Evolutionary conservation across 495 filamentous ascomycete species (phyloP).

Genomic region (Platismatia glauca): DNA sequence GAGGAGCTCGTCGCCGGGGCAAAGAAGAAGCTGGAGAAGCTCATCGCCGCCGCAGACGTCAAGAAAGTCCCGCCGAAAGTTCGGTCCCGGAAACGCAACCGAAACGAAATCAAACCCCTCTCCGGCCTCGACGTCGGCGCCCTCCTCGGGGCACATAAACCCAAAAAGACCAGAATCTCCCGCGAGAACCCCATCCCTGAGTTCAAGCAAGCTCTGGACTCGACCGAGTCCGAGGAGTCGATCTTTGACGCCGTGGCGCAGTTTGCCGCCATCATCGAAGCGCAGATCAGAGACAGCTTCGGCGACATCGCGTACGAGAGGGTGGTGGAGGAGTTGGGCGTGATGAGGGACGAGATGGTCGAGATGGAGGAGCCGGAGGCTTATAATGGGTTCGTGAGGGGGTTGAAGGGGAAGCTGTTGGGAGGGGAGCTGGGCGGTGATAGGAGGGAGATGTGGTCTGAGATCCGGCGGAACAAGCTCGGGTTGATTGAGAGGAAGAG

Average conservation of each 20-base stretch:
- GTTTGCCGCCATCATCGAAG: constrained; percentile 61
- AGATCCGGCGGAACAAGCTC: constrained; percentile 54
- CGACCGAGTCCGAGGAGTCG: constrained; percentile 49
- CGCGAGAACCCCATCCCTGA: constrained; percentile 77
- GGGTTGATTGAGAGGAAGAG: constrained; percentile 61
- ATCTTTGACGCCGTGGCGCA: constrained; percentile 64
- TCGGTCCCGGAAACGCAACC: constrained; percentile 61
- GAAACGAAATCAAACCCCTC: constrained; percentile 68
- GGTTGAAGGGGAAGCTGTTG: constrained; percentile 64
- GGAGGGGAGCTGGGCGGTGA: constrained; percentile 70
- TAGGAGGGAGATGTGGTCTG: constrained; percentile 74
- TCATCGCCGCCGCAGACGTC: constrained; percentile 64
- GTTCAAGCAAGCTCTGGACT: constrained; percentile 73
- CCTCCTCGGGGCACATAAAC: constrained; percentile 52
- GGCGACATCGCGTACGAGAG: constrained; percentile 66
- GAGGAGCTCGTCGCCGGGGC: constrained; percentile 51
- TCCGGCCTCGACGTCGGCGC: constrained; percentile 83
- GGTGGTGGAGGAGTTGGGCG: constrained; percentile 65
- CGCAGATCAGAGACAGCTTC: constrained; percentile 60
- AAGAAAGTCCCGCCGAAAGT: constrained; percentile 88
- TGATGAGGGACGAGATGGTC: constrained; percentile 68
- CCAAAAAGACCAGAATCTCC: constrained; percentile 56
- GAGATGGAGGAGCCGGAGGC: constrained; percentile 64
- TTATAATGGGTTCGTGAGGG: constrained; percentile 67
- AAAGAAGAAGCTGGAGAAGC: constrained; percentile 45